These are phyloP conservation scores for Malassezia globosa DNA, from an alignment of 1,284 basidiomycete species.

Conservation along the genomic window DNA sequence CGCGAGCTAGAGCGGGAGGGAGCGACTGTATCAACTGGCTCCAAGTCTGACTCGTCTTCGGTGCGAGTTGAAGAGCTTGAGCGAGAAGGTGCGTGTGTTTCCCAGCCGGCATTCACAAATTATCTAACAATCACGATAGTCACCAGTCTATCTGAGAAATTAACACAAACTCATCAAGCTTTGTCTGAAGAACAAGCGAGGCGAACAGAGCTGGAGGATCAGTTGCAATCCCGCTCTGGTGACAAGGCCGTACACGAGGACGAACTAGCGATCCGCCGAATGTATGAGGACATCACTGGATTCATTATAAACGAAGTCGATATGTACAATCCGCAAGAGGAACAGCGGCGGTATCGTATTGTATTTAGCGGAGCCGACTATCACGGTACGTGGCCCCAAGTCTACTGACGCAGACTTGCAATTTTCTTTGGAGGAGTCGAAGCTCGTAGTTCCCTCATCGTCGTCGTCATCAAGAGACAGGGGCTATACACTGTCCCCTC, in stretches of 20 bases:
- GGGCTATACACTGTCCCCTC: neutral
- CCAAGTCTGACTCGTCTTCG: neutral
- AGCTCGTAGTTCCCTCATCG: neutral
- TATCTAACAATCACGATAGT: too few species aligned
- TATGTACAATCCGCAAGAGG: conserved; percentile 10
- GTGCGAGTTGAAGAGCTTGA: neutral
- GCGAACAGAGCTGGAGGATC: conserved; percentile 2
- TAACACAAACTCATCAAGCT: neutral
- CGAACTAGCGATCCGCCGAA: conserved; percentile 33
- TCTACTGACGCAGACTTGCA: conserved; percentile 22
- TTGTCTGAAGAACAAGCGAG: neutral
- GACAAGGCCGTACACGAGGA: conserved; percentile 11
- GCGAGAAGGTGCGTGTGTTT: neutral
- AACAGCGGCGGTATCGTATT: conserved; percentile 24
- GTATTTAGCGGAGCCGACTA: conserved; percentile 37
- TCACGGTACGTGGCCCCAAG: conserved; percentile 19
- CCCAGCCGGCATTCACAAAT: neutral
- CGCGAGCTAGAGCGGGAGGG: conserved; percentile 9
- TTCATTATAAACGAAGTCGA: conserved; percentile 33
- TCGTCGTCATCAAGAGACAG: neutral
- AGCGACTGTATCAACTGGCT: neutral
- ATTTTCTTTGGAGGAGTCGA: conserved; percentile 34
- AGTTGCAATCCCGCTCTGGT: neutral
- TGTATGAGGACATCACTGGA: conserved; percentile 45
- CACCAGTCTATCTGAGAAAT: neutral